These are phyloP conservation scores for Rubroboletus pulcherrimus DNA, from an alignment of 768 basidiomycete genomes.

Conservation along the genomic window DNA sequence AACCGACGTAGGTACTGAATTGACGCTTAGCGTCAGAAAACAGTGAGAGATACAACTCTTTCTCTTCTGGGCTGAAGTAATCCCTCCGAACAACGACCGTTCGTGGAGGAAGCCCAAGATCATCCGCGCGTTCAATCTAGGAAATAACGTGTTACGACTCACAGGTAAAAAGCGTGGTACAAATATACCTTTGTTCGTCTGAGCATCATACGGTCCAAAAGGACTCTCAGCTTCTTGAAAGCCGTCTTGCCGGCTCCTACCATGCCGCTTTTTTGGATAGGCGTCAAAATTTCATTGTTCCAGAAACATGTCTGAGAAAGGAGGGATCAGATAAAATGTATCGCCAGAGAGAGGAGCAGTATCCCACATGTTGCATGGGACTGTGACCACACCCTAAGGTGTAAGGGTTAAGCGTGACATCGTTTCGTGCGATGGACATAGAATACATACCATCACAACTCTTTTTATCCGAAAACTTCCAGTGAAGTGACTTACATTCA, in stretches of 20 bases:
- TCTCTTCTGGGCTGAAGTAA: constrained; percentile 95
- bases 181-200: constrained; percentile 71
- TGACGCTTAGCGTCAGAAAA: constrained; percentile 92
- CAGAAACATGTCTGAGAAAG: constrained; percentile 79
- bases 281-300: constrained; percentile 94
- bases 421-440: neutral
- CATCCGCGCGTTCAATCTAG: constrained; percentile 91
- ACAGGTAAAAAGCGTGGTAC: neutral
- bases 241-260: constrained; percentile 71
- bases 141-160: neutral
- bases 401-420: neutral
- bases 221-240: constrained; percentile 87
- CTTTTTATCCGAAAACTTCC: constrained; percentile 83
- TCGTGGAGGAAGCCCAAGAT: constrained; percentile 90
- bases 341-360: neutral
- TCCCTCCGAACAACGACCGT: constrained; percentile 86
- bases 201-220: constrained; percentile 95
- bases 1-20: constrained; percentile 86
- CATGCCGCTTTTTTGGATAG: constrained; percentile 92
- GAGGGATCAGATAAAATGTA: constrained; percentile 5
- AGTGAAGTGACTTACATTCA: constrained; percentile 92
- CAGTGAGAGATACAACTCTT: constrained; percentile 86
- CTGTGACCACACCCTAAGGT: constrained; percentile 75
- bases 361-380: constrained; percentile 74
- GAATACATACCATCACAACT: constrained; percentile 69